Percentiles rank a stretch among this genome's conserved stretches.
phyloP scores from a whole-genome alignment of 1,139 yeast genomes.

The Blastobotrys aristatus region DNA sequence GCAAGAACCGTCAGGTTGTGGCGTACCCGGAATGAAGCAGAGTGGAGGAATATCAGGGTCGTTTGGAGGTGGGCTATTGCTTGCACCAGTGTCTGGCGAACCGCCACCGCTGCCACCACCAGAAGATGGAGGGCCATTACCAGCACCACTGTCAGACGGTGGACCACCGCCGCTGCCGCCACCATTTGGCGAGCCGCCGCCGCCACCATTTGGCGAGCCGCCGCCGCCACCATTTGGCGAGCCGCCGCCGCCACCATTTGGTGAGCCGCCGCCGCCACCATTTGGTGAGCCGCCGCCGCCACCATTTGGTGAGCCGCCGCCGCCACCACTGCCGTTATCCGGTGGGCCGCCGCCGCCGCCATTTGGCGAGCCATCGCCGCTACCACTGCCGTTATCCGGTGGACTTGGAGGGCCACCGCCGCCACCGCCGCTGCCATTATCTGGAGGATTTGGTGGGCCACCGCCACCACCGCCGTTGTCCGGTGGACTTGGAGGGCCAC shows the following conservation, averaged over 20 bases:
- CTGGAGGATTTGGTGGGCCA: too few relatives aligned
- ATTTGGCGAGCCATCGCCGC: background rate
- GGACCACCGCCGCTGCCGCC: background rate
- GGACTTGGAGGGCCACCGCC: slow-evolving; percentile 10
- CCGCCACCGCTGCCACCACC: slow-evolving; percentile 3
- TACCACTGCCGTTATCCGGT: background rate
- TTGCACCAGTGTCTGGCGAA: background rate
- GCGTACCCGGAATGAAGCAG: slow-evolving; percentile 14
- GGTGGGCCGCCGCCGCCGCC: slow-evolving; percentile 10
- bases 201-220: slow-evolving; percentile 10
- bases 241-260: background rate
- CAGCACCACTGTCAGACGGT: background rate
- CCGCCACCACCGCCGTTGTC: background rate
- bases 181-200: slow-evolving; percentile 14
- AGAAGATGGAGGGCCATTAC: slow-evolving; percentile 1
- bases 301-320: background rate
- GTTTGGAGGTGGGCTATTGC: background rate
- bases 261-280: background rate
- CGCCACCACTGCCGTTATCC: background rate
- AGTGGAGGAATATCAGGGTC: slow-evolving; percentile 9
- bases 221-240: slow-evolving; percentile 1
- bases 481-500: background rate
- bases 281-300: slow-evolving; percentile 5
- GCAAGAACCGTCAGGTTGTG: slow-evolving; percentile 6
- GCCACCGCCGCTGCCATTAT: background rate